phyloP scores from a whole-genome alignment of 2,329 filamentous ascomycete genomes.

The Pseudocercospora fijiensis region DNA sequence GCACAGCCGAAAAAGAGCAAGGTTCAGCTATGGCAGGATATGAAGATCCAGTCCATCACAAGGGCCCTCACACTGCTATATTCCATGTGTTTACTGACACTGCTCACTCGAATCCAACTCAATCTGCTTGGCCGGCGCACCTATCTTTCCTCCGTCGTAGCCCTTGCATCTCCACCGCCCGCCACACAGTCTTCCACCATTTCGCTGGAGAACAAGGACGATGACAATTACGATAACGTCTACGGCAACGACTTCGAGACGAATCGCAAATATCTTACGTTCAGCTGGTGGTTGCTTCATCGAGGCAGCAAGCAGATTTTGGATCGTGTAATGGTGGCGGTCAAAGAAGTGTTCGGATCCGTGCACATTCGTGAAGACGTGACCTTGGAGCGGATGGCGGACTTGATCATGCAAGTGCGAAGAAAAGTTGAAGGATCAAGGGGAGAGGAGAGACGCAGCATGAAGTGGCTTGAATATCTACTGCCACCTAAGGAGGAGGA shows the following conservation, averaged over 20 bases:
- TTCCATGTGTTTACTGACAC: slow-evolving; percentile 80
- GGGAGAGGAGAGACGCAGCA: slow-evolving; percentile 60
- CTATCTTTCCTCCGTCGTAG: slow-evolving; percentile 93
- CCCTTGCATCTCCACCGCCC: slow-evolving; percentile 71
- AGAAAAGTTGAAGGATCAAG: slow-evolving; percentile 78
- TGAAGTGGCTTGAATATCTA: slow-evolving; percentile 78
- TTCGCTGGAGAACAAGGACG: slow-evolving; percentile 88
- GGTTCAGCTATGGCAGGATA: slow-evolving; percentile 92
- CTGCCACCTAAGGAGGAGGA: slow-evolving; percentile 79
- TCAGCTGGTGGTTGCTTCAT: slow-evolving; percentile 97
- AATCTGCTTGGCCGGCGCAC: slow-evolving; percentile 94
- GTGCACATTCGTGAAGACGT: slow-evolving; percentile 87
- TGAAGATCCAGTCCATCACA: slow-evolving; percentile 93
- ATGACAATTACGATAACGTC: slow-evolving; percentile 75
- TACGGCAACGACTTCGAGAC: slow-evolving; percentile 95
- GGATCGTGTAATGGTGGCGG: slow-evolving; percentile 77
- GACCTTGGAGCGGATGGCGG: slow-evolving; percentile 73
- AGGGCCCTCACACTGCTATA: slow-evolving; percentile 90
- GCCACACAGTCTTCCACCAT: slow-evolving; percentile 69
- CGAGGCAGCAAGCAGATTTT: slow-evolving; percentile 82
- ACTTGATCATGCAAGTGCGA: slow-evolving; percentile 78
- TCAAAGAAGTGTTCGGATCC: slow-evolving; percentile 84
- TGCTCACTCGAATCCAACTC: slow-evolving; percentile 92
- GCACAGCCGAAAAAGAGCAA: slow-evolving; percentile 72
- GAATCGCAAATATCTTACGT: slow-evolving; percentile 89